These are phyloP conservation scores for Mycena polygramma DNA, from an alignment of 768 basidiomycete species.

Conservation along the genomic window DNA sequence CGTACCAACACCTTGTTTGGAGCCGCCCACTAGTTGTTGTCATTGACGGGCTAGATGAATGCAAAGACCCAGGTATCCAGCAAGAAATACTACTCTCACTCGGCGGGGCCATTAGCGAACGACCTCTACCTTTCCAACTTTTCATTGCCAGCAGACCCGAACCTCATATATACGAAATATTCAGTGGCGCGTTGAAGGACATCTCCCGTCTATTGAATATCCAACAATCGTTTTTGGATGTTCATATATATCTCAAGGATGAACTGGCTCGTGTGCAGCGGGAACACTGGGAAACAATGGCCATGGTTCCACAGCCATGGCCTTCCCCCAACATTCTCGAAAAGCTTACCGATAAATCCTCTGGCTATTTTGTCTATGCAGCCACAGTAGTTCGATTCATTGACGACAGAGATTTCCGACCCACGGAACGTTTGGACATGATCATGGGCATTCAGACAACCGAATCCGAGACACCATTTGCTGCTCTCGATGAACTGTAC, in stretches of 20 bases:
- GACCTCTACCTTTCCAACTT: background rate
- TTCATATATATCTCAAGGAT: background rate
- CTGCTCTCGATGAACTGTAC: background rate
- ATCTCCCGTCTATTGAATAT: background rate
- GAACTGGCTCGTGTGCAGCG: background rate
- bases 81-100: background rate
- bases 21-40: background rate
- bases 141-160: background rate
- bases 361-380: background rate
- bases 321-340: background rate
- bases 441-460: background rate
- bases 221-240: background rate
- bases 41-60: background rate
- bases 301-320: background rate
- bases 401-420: background rate
- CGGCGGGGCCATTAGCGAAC: background rate
- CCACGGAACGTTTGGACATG: background rate
- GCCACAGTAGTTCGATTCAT: background rate
- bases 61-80: background rate
- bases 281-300: background rate
- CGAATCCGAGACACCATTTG: background rate
- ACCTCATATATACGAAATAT: background rate
- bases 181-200: background rate
- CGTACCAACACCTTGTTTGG: background rate
- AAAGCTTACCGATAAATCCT: background rate